phyloP scores from a whole-genome alignment of 805 yeast species.

The Maudiozyma bulderi region DNA sequence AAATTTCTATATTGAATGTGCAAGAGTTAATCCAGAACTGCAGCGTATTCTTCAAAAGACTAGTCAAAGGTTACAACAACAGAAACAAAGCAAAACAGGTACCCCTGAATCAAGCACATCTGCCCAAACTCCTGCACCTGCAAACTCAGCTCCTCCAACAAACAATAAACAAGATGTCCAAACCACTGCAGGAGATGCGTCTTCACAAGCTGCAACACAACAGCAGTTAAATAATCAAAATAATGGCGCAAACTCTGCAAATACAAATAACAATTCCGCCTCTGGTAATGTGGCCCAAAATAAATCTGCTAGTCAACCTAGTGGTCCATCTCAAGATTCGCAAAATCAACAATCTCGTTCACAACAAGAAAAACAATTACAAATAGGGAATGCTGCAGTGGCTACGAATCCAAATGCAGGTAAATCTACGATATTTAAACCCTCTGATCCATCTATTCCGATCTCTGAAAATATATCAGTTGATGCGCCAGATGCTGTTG shows the following conservation, averaged over 20 bases:
- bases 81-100: slow-evolving; percentile 12
- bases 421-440: slow-evolving; percentile 30
- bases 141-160: slow-evolving; percentile 5
- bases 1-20: slow-evolving; percentile 28
- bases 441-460: slow-evolving; percentile 51
- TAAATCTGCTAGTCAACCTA: background rate
- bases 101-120: slow-evolving; percentile 5
- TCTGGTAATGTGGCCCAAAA: too few species aligned
- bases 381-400: slow-evolving; percentile 36
- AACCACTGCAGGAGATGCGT: background rate
- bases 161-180: slow-evolving; percentile 9
- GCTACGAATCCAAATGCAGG: slow-evolving; percentile 19
- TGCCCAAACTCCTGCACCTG: slow-evolving; percentile 8
- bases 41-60: slow-evolving; percentile 24
- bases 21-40: slow-evolving; percentile 25
- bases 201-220: slow-evolving; percentile 5
- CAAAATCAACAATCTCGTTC: background rate
- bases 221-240: background rate
- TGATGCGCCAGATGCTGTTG: slow-evolving; percentile 54
- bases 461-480: slow-evolving; percentile 63
- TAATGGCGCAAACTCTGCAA: too few species aligned
- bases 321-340: background rate
- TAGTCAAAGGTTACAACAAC: slow-evolving; percentile 17
- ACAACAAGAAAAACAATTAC: slow-evolving; percentile 19
- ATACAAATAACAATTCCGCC: too few species aligned